Conservation (phyloP, 176 grass and related monocot genomes). For the Pontederia crassipes region DNA sequence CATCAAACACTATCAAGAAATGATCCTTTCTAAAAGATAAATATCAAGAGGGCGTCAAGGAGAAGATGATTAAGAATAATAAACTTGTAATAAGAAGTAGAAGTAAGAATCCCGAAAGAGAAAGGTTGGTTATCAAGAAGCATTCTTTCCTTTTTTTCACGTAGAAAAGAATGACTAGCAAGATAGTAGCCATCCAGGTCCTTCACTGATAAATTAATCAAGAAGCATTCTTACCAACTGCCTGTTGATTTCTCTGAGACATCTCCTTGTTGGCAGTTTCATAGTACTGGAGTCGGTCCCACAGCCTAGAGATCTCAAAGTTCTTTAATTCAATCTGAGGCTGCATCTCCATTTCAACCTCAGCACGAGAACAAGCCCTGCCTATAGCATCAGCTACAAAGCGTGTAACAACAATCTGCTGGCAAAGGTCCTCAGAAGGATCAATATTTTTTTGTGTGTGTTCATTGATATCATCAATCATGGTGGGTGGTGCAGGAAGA, state of each 20-base stretch:
- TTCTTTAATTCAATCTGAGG: constrained; percentile 58
- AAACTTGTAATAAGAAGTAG: too few relatives aligned
- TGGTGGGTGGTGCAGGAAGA: not conserved
- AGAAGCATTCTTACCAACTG: constrained; percentile 55
- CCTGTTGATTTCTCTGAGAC: constrained; percentile 97
- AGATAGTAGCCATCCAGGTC: not conserved
- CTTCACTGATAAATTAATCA: not conserved
- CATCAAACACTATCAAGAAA: too few relatives aligned
- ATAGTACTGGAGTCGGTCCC: constrained; percentile 89
- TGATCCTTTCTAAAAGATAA: too few relatives aligned
- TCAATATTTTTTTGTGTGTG: constrained; percentile 36
- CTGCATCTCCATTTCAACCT: constrained; percentile 66
- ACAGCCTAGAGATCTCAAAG: constrained; percentile 87
- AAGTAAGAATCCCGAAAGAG: too few relatives aligned
- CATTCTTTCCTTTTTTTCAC: not conserved
- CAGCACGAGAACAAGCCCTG: constrained; percentile 44
- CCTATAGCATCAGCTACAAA: constrained; percentile 59
- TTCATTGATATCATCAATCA: not conserved
- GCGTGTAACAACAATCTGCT: constrained; percentile 65
- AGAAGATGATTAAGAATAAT: too few relatives aligned
- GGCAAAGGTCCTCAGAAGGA: constrained; percentile 60
- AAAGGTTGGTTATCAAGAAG: too few relatives aligned
- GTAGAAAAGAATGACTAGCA: not conserved
- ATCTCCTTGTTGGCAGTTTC: constrained; percentile 95
- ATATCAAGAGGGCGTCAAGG: too few relatives aligned